A percentile compares a stretch with the other conserved stretches of the same genome.
phyloP scores from a whole-genome alignment of 1,284 basidiomycete species.

The Rugosomyces carneus region DNA sequence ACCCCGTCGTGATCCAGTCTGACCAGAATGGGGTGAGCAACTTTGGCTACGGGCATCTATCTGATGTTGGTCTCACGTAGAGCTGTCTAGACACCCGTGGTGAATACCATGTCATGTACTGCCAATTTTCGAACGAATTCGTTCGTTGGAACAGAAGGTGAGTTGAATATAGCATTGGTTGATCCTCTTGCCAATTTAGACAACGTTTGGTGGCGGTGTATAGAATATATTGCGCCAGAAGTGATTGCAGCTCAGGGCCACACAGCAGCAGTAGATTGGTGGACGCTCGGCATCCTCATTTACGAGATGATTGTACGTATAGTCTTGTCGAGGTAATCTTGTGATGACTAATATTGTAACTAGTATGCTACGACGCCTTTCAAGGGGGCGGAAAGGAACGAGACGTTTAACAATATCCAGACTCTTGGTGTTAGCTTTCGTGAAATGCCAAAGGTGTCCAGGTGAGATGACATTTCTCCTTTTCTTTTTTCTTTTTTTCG shows the following conservation, averaged over 20 bases:
- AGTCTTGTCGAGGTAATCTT: conserved; percentile 19
- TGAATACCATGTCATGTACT: conserved; percentile 97
- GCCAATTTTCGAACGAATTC: conserved; percentile 98
- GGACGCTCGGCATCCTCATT: conserved; percentile 97
- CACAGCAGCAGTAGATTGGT: conserved; percentile 99
- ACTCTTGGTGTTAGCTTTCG: conserved; percentile 84
- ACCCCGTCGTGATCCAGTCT: conserved; percentile 88
- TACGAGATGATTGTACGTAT: conserved; percentile 98
- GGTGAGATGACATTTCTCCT: conserved; percentile 44
- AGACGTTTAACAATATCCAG: conserved; percentile 96
- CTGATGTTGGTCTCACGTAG: conserved; percentile 8
- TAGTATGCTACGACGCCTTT: conserved; percentile 98
- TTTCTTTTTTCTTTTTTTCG: conserved; percentile 9
- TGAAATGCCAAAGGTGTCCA: conserved; percentile 80
- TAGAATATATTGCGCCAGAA: conserved; percentile 98
- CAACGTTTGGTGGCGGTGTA: conserved; percentile 20
- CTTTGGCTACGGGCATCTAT: conserved; percentile 2
- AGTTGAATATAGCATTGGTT: conserved; percentile 24
- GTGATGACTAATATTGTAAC: conserved; percentile 26
- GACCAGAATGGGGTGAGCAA: conserved; percentile 79
- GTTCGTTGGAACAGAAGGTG: conserved; percentile 97
- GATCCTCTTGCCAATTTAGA: conserved; percentile 21
- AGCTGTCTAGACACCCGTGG: conserved; percentile 64
- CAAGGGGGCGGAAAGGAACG: conserved; percentile 92
- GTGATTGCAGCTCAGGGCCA: conserved; percentile 98